Evolutionary conservation across 176 grass and related monocot genomes (phyloP), one percentile per base, ranked within the genome.

Genomic region (Carex kokanica): DNA sequence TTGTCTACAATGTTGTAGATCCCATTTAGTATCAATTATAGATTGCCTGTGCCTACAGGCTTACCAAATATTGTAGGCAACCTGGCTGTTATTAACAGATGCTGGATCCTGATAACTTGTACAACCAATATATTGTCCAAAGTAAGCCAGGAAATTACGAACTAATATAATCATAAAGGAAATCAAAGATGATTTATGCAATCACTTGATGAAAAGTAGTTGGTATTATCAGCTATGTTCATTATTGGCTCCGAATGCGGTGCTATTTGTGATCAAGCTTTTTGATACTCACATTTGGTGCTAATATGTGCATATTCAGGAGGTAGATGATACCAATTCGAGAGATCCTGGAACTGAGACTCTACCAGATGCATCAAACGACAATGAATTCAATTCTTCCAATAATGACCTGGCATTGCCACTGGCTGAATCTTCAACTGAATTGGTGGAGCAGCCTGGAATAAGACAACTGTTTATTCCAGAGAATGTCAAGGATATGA

Each of bases 401-500:
- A 78, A 68, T 24, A 43, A 68, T 54, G 67, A 74, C 29, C 87
- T 91, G 80, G 87, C 84, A 81, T 87, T 95, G 79, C 18, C 89
- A 27, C 66, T 81, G 67, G 81, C 90, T 47, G 90, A 87, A 81
- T 78, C 90, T 54, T 89, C 92, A 86, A 69, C 88, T 61, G 64
- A 56, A 78, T 79, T 71, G 89, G 84, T 81, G 74, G 83, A 45
- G 45, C 20, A 58, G 53, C 16, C 65, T 79, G 60, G 80, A 87
- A 81, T 81, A 59, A 90, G 73, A 74, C 82, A 45, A 83, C 47
- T 62, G 51, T 31, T 81, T 86, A 89, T 87, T 84, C 80, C 91
- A 87, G 89, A 89, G 89, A 95, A 91, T 87, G 87, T 91, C 66
- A 98, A 90, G 78, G 92, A 98, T 85, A 98, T 98, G 95, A 90